Conservation (phyloP, 2,329 filamentous ascomycete species). For the Fonsecaea nubica region DNA sequence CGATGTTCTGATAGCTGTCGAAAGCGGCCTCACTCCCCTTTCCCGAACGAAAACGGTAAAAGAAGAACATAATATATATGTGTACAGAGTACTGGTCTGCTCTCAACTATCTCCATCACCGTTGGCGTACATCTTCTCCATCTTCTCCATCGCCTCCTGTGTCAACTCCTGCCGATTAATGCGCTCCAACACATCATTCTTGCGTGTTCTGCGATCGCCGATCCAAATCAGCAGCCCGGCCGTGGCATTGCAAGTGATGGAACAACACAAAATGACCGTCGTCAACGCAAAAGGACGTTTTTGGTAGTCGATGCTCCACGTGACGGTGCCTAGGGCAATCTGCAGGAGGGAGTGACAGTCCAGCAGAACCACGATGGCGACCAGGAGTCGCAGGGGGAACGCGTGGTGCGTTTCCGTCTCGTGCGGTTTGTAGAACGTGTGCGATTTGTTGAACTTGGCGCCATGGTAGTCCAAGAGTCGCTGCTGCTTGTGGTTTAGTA, state of each 20-base stretch:
- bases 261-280: slow-evolving; percentile 16
- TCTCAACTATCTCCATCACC: neutral
- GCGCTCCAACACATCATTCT: slow-evolving; percentile 18
- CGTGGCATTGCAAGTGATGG: slow-evolving; percentile 14
- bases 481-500: slow-evolving; percentile 14
- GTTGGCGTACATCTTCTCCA: slow-evolving; percentile 1
- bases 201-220: slow-evolving; percentile 14
- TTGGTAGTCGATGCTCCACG: slow-evolving; percentile 12
- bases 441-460: slow-evolving; percentile 18
- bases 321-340: slow-evolving; percentile 17
- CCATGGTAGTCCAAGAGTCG: slow-evolving; percentile 12
- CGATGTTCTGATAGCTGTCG: too few species aligned
- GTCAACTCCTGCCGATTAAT: slow-evolving; percentile 17
- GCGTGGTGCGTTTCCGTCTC: slow-evolving; percentile 20
- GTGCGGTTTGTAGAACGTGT: slow-evolving; percentile 19
- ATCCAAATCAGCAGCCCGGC: slow-evolving; percentile 19
- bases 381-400: slow-evolving; percentile 16
- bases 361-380: slow-evolving; percentile 16
- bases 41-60: too few species aligned
- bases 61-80: too few species aligned
- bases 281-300: slow-evolving; percentile 15
- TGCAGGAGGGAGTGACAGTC: slow-evolving; percentile 18
- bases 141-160: slow-evolving; percentile 18
- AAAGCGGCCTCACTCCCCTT: too few species aligned
- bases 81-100: neutral